Conservation (phyloP, 306 rosid genomes). For the Fragaria ananassa region DNA sequence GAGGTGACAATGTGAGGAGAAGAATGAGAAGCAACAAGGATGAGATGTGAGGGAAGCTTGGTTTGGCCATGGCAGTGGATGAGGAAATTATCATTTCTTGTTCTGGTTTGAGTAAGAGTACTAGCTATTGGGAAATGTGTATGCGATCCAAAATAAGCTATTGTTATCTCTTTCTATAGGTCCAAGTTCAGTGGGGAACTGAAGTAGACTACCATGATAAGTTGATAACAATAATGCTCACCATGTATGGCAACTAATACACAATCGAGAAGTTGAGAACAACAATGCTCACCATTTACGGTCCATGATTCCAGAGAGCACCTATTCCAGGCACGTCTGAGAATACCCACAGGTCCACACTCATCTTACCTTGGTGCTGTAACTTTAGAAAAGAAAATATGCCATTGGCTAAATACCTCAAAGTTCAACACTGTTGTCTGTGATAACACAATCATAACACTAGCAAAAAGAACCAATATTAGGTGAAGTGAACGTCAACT, state of each 20-base stretch:
- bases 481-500: background rate
- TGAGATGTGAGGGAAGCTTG: background rate
- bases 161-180: background rate
- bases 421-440: background rate
- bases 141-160: background rate
- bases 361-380: background rate
- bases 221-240: background rate
- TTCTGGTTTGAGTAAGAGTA: background rate
- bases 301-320: background rate
- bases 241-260: background rate
- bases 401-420: background rate
- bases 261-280: background rate
- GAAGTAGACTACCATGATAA: background rate
- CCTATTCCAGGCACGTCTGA: background rate
- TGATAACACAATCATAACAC: background rate
- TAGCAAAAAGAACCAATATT: background rate
- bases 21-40: background rate
- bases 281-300: background rate
- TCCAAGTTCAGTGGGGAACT: background rate
- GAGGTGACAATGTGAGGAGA: constrained; percentile 4
- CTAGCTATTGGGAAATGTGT: background rate
- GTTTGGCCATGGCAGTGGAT: background rate
- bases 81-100: background rate
- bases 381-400: background rate
- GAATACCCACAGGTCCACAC: background rate